Conservation (phyloP, 176 grass and related monocot species). For the Hyparrhenia diplandra region DNA sequence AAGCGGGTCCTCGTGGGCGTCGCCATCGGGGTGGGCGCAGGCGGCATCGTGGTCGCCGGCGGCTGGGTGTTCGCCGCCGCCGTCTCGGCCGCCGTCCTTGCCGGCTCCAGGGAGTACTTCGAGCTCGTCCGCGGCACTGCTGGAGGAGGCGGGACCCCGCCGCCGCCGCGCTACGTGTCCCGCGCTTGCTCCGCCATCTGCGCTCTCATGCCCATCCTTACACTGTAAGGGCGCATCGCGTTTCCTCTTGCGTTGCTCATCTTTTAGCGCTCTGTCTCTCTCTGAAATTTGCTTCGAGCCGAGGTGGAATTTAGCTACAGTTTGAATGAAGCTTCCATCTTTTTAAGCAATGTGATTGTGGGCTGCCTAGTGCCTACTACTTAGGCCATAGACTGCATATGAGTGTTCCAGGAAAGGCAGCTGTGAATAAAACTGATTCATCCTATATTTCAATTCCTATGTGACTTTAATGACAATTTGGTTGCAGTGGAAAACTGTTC, state of each 20-base stretch:
- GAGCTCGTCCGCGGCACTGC: constrained; percentile 67
- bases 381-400: not conserved
- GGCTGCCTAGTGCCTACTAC: not conserved
- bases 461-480: not conserved
- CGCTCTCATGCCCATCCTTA: constrained; percentile 71
- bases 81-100: constrained; percentile 45
- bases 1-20: constrained; percentile 72
- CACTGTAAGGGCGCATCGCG: constrained; percentile 50
- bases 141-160: constrained; percentile 36
- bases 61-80: constrained; percentile 70
- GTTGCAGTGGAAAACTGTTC: not conserved
- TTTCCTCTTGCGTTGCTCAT: not conserved
- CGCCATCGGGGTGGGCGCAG: constrained; percentile 77
- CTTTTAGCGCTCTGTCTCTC: not conserved
- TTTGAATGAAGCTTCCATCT: not conserved
- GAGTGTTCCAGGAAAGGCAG: not conserved
- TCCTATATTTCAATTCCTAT: not conserved
- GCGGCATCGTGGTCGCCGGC: constrained; percentile 67
- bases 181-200: constrained; percentile 77
- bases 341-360: not conserved
- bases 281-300: not conserved
- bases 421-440: not conserved
- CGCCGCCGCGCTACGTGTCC: constrained; percentile 74
- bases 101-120: constrained; percentile 72
- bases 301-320: not conserved